These are phyloP conservation scores for Cyberlindnera sargentensis DNA, from an alignment of 805 yeast species.

Conservation along the genomic window DNA sequence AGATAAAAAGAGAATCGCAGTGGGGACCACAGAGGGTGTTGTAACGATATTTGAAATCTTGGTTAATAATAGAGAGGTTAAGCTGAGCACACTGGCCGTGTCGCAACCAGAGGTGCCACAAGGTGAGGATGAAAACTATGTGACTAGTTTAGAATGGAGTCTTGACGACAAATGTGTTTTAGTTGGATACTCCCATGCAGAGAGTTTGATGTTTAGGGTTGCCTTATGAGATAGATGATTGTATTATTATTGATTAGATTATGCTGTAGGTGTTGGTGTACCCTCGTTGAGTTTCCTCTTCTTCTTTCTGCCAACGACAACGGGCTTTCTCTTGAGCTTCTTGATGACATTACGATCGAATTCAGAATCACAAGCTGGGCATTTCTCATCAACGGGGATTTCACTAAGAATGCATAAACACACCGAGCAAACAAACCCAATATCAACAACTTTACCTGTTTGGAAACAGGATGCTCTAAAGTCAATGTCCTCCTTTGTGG, in stretches of 20 bases:
- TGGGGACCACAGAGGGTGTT: constrained; percentile 62
- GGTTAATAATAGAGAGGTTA: constrained; percentile 6
- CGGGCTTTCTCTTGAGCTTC: constrained; percentile 54
- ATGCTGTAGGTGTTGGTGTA: constrained; percentile 1
- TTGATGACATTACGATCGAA: constrained; percentile 61
- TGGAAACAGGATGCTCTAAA: constrained; percentile 92
- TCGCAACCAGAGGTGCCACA: constrained; percentile 19
- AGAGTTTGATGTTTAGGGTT: constrained; percentile 14
- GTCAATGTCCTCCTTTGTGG: constrained; percentile 81
- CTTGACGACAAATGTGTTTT: constrained; percentile 21
- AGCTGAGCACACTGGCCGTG: constrained; percentile 15
- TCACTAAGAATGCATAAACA: constrained; percentile 75
- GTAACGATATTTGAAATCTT: constrained; percentile 45
- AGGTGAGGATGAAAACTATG: constrained; percentile 17
- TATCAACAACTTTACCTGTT: constrained; percentile 84
- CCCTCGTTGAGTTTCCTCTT: constrained; percentile 27
- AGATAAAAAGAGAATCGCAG: constrained; percentile 40
- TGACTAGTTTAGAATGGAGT: constrained; percentile 31
- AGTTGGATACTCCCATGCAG: constrained; percentile 26
- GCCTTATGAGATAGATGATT: no score
- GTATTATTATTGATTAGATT: no score
- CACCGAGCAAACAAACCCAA: constrained; percentile 93
- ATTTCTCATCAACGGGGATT: constrained; percentile 57
- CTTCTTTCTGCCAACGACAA: constrained; percentile 34
- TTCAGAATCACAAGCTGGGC: constrained; percentile 82